Percentiles rank a stretch among this genome's conserved stretches.
Evolutionary conservation across 306 rosid genomes (phyloP).

Genomic region (Castanospermum australe): DNA sequence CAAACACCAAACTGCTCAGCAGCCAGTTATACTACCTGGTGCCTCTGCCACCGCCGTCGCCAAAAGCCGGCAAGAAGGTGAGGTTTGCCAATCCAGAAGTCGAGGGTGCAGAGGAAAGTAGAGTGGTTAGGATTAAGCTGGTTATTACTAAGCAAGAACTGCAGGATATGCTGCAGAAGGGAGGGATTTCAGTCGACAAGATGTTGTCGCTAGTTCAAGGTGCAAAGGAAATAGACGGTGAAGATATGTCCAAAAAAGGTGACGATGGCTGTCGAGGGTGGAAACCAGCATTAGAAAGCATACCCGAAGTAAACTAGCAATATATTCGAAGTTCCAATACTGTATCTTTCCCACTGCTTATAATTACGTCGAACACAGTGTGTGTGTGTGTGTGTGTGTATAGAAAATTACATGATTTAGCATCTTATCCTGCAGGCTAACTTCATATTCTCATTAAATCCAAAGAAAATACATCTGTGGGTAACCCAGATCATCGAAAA

Average conservation of each 20-base stretch:
- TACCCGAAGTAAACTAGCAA: slow-evolving; percentile 74
- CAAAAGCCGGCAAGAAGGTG: slow-evolving; percentile 56
- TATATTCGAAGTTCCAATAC: not conserved
- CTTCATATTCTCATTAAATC: not conserved
- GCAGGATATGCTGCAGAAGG: slow-evolving; percentile 56
- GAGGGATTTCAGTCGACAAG: slow-evolving; percentile 53
- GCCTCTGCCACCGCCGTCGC: slow-evolving; percentile 38
- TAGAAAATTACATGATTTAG: too few relatives aligned
- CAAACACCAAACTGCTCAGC: slow-evolving; percentile 47
- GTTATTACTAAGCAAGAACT: slow-evolving; percentile 71
- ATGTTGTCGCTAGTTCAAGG: slow-evolving; percentile 45
- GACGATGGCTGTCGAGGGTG: slow-evolving; percentile 39
- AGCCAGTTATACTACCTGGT: slow-evolving; percentile 63
- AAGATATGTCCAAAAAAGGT: slow-evolving; percentile 9
- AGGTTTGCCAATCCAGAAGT: slow-evolving; percentile 62
- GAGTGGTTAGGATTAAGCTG: slow-evolving; percentile 70
- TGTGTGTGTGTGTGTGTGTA: too few relatives aligned
- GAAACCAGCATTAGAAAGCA: slow-evolving; percentile 78
- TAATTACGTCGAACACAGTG: not conserved
- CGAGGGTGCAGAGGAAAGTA: slow-evolving; percentile 41
- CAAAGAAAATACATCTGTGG: not conserved
- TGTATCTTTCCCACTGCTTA: not conserved
- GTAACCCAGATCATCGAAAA: not conserved
- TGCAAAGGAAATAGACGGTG: slow-evolving; percentile 27
- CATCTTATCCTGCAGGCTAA: not conserved